Evolutionary conservation across 129 eudicot species (phyloP).

Genomic region (Saussurea involucrata): DNA sequence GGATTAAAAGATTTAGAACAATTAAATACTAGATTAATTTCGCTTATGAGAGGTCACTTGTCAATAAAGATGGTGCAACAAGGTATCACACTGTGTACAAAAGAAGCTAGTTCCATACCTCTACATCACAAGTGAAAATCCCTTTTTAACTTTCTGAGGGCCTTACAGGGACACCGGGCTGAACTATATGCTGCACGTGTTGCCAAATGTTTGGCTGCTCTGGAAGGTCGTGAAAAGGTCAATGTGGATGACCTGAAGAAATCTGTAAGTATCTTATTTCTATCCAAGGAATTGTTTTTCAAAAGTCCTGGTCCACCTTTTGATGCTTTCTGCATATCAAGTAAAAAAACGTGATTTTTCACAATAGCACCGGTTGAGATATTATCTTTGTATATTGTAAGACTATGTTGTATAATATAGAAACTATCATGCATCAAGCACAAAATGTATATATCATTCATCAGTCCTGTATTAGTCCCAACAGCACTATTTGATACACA

Average conservation of each 20-base stretch:
- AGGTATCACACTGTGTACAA: not conserved
- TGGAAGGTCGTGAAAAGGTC: slow-evolving; percentile 98
- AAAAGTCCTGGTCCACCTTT: not conserved
- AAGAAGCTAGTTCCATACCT: not conserved
- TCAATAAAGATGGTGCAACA: not conserved
- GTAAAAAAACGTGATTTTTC: not conserved
- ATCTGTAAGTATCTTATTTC: slow-evolving; percentile 61
- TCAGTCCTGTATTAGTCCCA: not conserved
- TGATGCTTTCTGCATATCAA: slow-evolving; percentile 5
- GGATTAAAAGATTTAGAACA: not conserved
- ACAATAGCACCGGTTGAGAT: not conserved
- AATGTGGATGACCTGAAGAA: slow-evolving; percentile 94
- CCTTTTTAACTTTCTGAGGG: not conserved
- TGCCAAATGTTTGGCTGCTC: slow-evolving; percentile 93
- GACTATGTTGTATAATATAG: not conserved
- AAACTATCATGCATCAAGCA: not conserved
- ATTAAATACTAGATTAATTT: not conserved
- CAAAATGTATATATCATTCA: not conserved
- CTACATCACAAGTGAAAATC: not conserved
- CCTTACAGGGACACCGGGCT: slow-evolving; percentile 92
- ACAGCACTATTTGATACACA: not conserved
- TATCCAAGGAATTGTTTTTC: not conserved
- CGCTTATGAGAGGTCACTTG: not conserved
- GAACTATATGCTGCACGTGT: slow-evolving; percentile 97
- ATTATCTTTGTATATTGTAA: not conserved